phyloP scores from a whole-genome alignment of 1,284 basidiomycete species.

The Cryptococcus amylolentus region DNA sequence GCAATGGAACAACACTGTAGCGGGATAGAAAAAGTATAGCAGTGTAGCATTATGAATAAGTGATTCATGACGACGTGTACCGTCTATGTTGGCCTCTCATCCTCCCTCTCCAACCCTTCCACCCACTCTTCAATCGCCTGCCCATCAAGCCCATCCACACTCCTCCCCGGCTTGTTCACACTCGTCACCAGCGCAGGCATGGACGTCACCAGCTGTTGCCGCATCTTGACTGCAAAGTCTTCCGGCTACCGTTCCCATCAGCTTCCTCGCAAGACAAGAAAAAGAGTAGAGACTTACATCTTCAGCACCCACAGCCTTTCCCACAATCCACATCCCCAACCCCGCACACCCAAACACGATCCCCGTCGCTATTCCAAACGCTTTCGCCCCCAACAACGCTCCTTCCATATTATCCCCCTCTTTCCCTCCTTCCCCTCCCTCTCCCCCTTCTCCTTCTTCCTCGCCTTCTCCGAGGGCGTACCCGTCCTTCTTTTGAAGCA shows the following conservation, averaged over 20 bases:
- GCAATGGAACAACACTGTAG: too few relatives aligned
- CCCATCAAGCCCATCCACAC: conserved; percentile 13
- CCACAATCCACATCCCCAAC: conserved; percentile 31
- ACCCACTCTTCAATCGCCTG: conserved; percentile 17
- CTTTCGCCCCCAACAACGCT: conserved; percentile 31
- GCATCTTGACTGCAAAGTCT: conserved; percentile 32
- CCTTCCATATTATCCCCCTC: not conserved
- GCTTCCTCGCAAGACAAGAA: not conserved
- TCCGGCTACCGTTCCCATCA: conserved; percentile 23
- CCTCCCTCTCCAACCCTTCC: conserved; percentile 11
- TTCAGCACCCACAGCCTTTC: conserved; percentile 36
- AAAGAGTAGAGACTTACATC: conserved; percentile 25
- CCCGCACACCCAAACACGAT: conserved; percentile 36
- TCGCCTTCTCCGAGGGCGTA: conserved; percentile 7
- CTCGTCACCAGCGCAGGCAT: conserved; percentile 22
- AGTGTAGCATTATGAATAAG: too few relatives aligned
- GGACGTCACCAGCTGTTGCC: conserved; percentile 23
- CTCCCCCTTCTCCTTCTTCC: not conserved
- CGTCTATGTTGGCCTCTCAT: not conserved
- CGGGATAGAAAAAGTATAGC: too few relatives aligned
- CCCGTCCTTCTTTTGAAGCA: not conserved
- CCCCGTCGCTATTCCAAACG: conserved; percentile 41
- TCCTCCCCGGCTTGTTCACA: conserved; percentile 15
- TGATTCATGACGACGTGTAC: too few relatives aligned
- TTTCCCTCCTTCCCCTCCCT: too few relatives aligned